phyloP scores from a whole-genome alignment of 257 asterid species.

The Penstemon barbatus region DNA sequence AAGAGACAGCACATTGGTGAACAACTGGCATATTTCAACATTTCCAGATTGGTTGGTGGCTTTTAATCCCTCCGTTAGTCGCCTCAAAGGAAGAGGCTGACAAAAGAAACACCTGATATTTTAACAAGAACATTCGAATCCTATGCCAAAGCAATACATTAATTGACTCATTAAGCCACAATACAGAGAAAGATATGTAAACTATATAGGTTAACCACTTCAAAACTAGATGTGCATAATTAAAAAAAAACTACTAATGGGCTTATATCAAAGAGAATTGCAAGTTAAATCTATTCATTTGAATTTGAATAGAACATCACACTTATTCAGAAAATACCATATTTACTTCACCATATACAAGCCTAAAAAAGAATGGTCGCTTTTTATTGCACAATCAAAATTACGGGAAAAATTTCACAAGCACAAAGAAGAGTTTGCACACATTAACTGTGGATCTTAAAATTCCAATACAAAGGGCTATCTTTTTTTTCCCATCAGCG shows the following conservation, averaged over 20 bases:
- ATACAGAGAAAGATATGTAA: conserved; percentile 15
- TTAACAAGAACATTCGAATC: conserved; percentile 17
- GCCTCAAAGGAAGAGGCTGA: conserved; percentile 90
- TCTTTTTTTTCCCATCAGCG: not conserved
- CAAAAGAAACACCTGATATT: conserved; percentile 29
- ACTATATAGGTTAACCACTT: conserved; percentile 9
- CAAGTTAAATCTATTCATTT: not conserved
- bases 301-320: not conserved
- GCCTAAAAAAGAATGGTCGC: not conserved
- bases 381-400: not conserved
- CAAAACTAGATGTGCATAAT: not conserved
- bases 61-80: conserved; percentile 75
- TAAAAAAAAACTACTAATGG: conserved; percentile 5
- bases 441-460: conserved; percentile 1
- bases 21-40: conserved; percentile 71
- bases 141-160: conserved; percentile 9
- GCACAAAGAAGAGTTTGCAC: conserved; percentile 14
- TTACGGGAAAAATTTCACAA: not conserved
- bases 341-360: conserved; percentile 10
- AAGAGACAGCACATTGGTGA: conserved; percentile 66
- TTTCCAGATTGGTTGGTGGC: conserved; percentile 59
- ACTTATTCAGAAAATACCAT: not conserved
- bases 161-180: not conserved
- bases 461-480: conserved; percentile 10
- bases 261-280: not conserved